A percentile compares a stretch with the other conserved stretches of the same genome.
These are phyloP conservation scores for Petrea volubilis DNA, from an alignment of 257 asterid genomes.

Conservation along the genomic window DNA sequence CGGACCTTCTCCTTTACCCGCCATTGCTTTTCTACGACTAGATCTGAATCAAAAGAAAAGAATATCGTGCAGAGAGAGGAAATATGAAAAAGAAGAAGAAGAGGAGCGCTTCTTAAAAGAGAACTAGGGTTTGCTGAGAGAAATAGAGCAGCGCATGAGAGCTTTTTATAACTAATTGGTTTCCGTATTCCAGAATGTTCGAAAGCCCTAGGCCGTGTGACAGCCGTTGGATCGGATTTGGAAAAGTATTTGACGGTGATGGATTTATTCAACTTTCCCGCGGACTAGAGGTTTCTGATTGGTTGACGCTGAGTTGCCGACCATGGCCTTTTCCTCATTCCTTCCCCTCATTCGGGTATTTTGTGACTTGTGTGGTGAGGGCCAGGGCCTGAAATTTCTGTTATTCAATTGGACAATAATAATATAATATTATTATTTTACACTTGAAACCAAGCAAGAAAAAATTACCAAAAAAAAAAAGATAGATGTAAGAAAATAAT, in stretches of 20 bases:
- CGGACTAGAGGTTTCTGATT: conserved; percentile 14
- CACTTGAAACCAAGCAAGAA: neutral
- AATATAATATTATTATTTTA: too few relatives aligned
- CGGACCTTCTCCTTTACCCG: conserved; percentile 47
- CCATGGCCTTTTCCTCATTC: conserved; percentile 2
- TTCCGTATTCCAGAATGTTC: conserved; percentile 39
- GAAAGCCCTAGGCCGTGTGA: conserved; percentile 5
- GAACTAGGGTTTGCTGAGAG: conserved; percentile 20
- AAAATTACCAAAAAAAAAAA: too few relatives aligned
- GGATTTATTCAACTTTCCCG: conserved; percentile 2
- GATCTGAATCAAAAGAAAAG: neutral
- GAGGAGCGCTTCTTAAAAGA: neutral
- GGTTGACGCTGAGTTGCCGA: conserved; percentile 9
- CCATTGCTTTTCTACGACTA: conserved; percentile 19
- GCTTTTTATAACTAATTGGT: conserved; percentile 16
- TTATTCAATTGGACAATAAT: neutral
- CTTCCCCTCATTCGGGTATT: neutral
- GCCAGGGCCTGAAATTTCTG: neutral
- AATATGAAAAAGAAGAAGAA: neutral
- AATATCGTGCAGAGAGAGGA: neutral
- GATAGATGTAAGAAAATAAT: too few relatives aligned
- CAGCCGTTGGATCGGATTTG: conserved; percentile 20
- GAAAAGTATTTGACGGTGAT: neutral
- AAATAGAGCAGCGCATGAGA: neutral
- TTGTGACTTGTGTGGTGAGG: neutral